Evolutionary conservation across 805 yeast genomes (phyloP), one percentile per base, ranked within the genome.

Genomic region (Candida argentea): DNA sequence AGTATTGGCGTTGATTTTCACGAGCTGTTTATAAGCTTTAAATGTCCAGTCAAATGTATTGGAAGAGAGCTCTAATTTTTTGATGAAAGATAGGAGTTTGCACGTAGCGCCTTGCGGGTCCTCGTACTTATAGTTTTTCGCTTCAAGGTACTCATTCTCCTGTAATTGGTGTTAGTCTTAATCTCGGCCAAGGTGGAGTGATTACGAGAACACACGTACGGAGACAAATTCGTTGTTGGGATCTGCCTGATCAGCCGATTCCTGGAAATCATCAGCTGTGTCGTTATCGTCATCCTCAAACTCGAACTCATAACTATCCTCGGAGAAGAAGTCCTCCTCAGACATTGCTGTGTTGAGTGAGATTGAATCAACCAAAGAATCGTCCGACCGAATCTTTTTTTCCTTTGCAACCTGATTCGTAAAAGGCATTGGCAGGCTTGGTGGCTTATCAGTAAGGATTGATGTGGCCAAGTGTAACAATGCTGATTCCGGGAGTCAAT

Each of bases 21-120:
- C 56, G 16, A 55, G 43, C 35, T 65, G 70, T 36, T 65, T 65
- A 29, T 38, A 40, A 4, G 65, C 44, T 29, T 57, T 60, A 37
- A 61, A 62, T 2, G 49, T 34, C 65, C 65, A 62, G 16, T 46
- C 49, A 1, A 30, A 33, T 16, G 40, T 34, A 27, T 42, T 44
- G 15, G 30, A 12, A 24, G 31, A n/a, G n/a, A n/a, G n/a, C n/a
- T n/a, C n/a, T n/a, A n/a, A n/a, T n/a, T n/a, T n/a, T n/a, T n/a
- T n/a, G n/a, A n/a, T n/a, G n/a, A n/a, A n/a, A n/a, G n/a, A n/a
- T n/a, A n/a, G n/a, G n/a, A n/a, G n/a, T n/a, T 46, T 50, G 8
- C 32, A 31, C 4, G 51, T 36, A 1, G 64, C 60, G 3, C 25
- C 29, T 3, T 24, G 19, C 2, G 39, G 36, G 24, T 49, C 57